Base-by-base conservation (phyloP, 768 basidiomycete species). In the Suillus cothurnatus region DNA sequence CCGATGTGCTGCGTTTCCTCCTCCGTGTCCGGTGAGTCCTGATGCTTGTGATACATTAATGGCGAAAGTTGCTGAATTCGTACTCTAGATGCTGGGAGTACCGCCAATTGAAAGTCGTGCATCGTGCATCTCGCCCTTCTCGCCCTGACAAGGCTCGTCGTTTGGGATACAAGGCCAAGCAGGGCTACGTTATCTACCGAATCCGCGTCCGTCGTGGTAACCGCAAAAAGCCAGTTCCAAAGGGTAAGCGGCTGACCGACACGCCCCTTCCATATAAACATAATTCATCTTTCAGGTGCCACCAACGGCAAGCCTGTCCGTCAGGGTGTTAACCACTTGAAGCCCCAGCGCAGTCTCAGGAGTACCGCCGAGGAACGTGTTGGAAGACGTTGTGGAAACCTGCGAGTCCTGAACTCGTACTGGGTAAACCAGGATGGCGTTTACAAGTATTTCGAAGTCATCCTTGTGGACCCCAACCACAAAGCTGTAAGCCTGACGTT, bases 401-500 rank as follows among this genome's bases (percentile, higher is more conserved):
- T 99, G 75, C 89, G 97, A 63, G 97, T 99, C 69, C 78, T 97
- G 73, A 97, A 97, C 83, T 98, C 97, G 56, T 99, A 99, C 87
- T 99, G 97, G 97, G 83, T 99, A 75, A 99, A 99, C 82, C 95
- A 97, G 82, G 95, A 98, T 76, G 95, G 95, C 80, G 93, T 97
- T 36, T 97, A 97, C 88, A 97, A 97, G 80, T 98, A 97, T 85
- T 99, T 89, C 83, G 97, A 99, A 79, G 94, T 99, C 74, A 99
- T 99, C 78, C 88, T 97, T 70, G 96, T 99, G 65, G 97, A 99
- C 75, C 95, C 95, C 66, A 89, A 77, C 76, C 94, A 97, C 84
- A 96, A 95, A 77, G 94, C 93, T 73, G 94, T 95, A 76, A 73
- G 94, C 81, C 31, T 23, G 34, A 38, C 17, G 43, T 39, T 15